These are phyloP conservation scores for Echria macrotheca DNA, from an alignment of 495 filamentous ascomycete species.

Conservation along the genomic window DNA sequence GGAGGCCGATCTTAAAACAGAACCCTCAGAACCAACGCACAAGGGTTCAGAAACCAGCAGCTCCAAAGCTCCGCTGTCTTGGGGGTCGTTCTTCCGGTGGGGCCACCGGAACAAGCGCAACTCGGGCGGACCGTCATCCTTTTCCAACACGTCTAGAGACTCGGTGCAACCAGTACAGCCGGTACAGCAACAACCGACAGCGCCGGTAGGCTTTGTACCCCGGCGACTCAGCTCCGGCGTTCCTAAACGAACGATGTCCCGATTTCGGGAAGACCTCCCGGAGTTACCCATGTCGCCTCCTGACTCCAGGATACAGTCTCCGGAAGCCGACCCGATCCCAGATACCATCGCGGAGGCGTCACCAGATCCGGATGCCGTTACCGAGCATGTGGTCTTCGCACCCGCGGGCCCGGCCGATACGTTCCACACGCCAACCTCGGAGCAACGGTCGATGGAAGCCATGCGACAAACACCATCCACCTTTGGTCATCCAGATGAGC, in stretches of 20 bases:
- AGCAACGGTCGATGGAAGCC: constrained; percentile 36
- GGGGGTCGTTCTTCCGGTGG: constrained; percentile 74
- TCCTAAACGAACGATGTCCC: constrained; percentile 75
- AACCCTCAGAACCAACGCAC: constrained; percentile 28
- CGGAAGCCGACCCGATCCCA: constrained; percentile 46
- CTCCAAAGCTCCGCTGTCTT: constrained; percentile 40
- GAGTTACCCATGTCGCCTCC: constrained; percentile 78
- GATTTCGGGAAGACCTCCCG: constrained; percentile 88
- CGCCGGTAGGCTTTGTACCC: constrained; percentile 26
- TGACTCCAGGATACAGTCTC: constrained; percentile 73
- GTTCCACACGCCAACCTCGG: constrained; percentile 45
- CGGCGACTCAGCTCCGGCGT: constrained; percentile 36
- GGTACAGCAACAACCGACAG: constrained; percentile 25
- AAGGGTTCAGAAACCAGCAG: constrained; percentile 39
- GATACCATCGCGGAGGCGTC: constrained; percentile 22
- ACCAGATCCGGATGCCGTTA: constrained; percentile 8
- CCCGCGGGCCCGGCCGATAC: constrained; percentile 21
- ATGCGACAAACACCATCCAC: constrained; percentile 41
- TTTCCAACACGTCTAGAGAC: constrained; percentile 83
- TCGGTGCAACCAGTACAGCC: constrained; percentile 46
- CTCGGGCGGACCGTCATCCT: constrained; percentile 54
- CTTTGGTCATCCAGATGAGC: constrained; percentile 36
- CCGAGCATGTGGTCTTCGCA: constrained; percentile 21
- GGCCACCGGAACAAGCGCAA: constrained; percentile 52
- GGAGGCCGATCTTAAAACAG: constrained; percentile 27